A percentile compares a stretch with the other conserved stretches of the same genome.
Evolutionary conservation across 352 stramenopile genomes (phyloP).

Genomic region (Phytophthora tentaculata): DNA sequence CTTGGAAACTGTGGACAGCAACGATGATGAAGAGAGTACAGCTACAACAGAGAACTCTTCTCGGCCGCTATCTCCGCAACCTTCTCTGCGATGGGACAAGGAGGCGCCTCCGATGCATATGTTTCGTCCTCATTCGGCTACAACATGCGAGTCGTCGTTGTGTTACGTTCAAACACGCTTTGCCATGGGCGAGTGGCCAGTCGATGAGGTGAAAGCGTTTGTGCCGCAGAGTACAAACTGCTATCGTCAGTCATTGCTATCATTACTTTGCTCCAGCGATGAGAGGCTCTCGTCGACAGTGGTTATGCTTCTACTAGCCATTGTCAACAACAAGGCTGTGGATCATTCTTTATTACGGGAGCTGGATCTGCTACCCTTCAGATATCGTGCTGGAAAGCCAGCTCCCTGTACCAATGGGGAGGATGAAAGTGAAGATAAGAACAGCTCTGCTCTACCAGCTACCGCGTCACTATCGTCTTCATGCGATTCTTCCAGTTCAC

Average conservation of each 20-base stretch:
- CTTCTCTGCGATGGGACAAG: conserved; percentile 37
- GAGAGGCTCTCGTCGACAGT: conserved; percentile 68
- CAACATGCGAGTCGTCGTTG: conserved; percentile 61
- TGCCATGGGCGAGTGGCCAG: conserved; percentile 77
- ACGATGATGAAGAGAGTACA: conserved; percentile 22
- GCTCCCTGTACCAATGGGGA: background rate
- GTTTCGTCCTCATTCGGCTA: conserved; percentile 65
- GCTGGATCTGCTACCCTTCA: conserved; percentile 63
- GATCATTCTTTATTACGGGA: conserved; percentile 72
- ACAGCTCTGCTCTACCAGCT: conserved; percentile 14
- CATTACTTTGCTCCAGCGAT: conserved; percentile 66
- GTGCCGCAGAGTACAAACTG: conserved; percentile 47
- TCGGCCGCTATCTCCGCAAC: conserved; percentile 17
- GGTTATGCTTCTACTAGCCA: conserved; percentile 62
- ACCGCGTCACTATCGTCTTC: conserved; percentile 36
- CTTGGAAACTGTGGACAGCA: conserved; percentile 15
- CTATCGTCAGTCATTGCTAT: conserved; percentile 68
- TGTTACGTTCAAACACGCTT: conserved; percentile 86
- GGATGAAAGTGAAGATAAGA: conserved; percentile 8
- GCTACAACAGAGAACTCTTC: conserved; percentile 14
- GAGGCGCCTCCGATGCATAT: conserved; percentile 44
- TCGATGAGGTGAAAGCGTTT: conserved; percentile 74
- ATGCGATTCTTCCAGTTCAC: conserved; percentile 27
- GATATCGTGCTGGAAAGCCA: conserved; percentile 41
- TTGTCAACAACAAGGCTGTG: conserved; percentile 69